Evolutionary conservation across 768 basidiomycete genomes (phyloP).

Genomic region (Mycena sanguinolenta): DNA sequence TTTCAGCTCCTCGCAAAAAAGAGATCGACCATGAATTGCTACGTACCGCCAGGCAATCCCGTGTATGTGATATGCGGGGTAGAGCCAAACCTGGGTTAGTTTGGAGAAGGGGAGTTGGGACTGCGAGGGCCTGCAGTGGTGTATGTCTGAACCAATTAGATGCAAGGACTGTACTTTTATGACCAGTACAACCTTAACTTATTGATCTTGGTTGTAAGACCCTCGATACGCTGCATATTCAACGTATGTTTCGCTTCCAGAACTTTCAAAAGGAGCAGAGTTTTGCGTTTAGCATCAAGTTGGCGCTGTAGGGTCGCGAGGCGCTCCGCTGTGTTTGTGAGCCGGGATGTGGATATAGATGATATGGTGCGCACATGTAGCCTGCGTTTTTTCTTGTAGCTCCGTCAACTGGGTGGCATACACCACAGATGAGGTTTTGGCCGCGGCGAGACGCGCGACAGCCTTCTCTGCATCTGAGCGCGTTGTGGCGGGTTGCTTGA

Average conservation of each 20-base stretch:
- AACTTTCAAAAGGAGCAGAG: constrained; percentile 17
- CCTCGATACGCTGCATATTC: constrained; percentile 15
- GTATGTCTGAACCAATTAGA: not conserved
- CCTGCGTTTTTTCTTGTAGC: not conserved
- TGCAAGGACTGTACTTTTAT: no score
- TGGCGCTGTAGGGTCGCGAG: not conserved
- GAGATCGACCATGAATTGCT: not conserved
- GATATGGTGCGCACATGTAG: not conserved
- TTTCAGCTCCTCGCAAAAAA: not conserved
- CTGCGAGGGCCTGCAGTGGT: not conserved
- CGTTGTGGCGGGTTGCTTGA: constrained; percentile 33
- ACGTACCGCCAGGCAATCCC: constrained; percentile 2
- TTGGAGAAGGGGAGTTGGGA: not conserved
- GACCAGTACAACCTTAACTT: not conserved
- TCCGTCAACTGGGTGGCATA: constrained; percentile 18
- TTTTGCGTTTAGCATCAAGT: constrained; percentile 8
- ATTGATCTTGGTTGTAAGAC: constrained; percentile 2
- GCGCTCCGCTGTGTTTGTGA: not conserved
- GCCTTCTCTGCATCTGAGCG: constrained; percentile 32
- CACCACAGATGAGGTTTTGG: constrained; percentile 25
- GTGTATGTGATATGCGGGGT: not conserved
- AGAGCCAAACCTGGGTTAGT: not conserved
- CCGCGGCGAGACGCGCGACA: constrained; percentile 21
- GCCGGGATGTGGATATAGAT: not conserved
- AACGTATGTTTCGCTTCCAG: constrained; percentile 24